These are phyloP conservation scores for Acanthamoeba comandoni DNA, from an alignment of 208 protist genomes.

Conservation along the genomic window DNA sequence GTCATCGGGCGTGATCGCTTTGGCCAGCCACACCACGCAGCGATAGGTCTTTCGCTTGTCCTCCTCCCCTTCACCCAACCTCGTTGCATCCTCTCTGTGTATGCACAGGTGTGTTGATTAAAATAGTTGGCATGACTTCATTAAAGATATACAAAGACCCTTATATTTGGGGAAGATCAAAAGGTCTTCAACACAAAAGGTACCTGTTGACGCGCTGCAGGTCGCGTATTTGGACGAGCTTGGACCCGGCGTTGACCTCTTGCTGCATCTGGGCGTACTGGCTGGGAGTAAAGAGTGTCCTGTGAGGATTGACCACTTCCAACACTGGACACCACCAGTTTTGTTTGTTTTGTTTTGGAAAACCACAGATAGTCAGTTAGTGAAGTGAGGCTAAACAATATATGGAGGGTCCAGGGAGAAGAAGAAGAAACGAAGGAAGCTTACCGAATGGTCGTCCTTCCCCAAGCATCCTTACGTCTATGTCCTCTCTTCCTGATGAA, in stretches of 20 bases:
- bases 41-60: slow-evolving; percentile 84
- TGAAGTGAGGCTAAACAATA: no score
- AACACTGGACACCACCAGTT: no score
- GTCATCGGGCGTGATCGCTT: slow-evolving; percentile 43
- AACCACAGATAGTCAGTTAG: no score
- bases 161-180: not conserved
- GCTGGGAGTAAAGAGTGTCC: slow-evolving; percentile 8
- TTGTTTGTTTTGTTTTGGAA: no score
- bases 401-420: no score
- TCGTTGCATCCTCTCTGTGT: slow-evolving; percentile 42
- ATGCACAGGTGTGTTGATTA: no score
- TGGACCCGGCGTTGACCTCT: slow-evolving; percentile 71
- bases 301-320: slow-evolving; percentile 81
- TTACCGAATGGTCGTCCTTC: slow-evolving; percentile 88
- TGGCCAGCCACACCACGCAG: slow-evolving; percentile 77
- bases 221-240: slow-evolving; percentile 75
- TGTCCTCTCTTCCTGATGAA: slow-evolving; percentile 84
- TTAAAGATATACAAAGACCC: not conserved
- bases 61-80: slow-evolving; percentile 82
- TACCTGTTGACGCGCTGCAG: slow-evolving; percentile 82
- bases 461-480: slow-evolving; percentile 89
- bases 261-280: slow-evolving; percentile 62
- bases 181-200: no score
- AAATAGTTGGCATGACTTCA: not conserved
- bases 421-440: no score